Evolutionary conservation across 2,329 filamentous ascomycete genomes (phyloP).

Genomic region (Colletotrichum sp.): DNA sequence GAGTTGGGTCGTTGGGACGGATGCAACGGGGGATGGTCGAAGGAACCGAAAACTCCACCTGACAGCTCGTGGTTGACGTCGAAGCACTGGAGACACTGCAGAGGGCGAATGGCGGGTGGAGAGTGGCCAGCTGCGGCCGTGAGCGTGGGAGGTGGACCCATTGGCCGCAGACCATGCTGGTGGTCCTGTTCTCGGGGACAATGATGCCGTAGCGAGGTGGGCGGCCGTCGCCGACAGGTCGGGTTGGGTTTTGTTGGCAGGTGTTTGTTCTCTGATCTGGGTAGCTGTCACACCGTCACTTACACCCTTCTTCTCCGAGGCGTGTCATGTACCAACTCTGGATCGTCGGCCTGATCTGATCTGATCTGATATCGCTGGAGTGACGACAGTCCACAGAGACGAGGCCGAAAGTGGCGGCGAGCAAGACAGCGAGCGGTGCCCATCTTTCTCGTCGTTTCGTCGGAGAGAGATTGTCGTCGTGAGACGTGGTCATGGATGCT

Average conservation of each 20-base stretch:
- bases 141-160: constrained; percentile 12
- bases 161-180: neutral
- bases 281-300: neutral
- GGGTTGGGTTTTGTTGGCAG: constrained; percentile 6
- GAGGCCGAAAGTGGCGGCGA: constrained; percentile 9
- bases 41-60: constrained; percentile 7
- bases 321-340: neutral
- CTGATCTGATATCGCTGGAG: neutral
- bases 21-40: neutral
- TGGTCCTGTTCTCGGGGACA: neutral
- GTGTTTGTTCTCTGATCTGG: neutral
- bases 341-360: constrained; percentile 15
- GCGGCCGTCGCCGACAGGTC: constrained; percentile 7
- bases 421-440: neutral
- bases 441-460: neutral
- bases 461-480: neutral
- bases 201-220: neutral
- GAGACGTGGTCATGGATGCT: neutral
- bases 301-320: neutral
- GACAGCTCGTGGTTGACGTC: neutral
- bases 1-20: neutral
- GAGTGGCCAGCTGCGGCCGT: neutral
- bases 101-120: neutral
- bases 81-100: neutral
- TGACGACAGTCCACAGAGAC: neutral